A percentile compares a stretch with the other conserved stretches of the same genome.
Conservation (phyloP, 1,139 yeast species). For the Geotrichum citri-aurantii region DNA sequence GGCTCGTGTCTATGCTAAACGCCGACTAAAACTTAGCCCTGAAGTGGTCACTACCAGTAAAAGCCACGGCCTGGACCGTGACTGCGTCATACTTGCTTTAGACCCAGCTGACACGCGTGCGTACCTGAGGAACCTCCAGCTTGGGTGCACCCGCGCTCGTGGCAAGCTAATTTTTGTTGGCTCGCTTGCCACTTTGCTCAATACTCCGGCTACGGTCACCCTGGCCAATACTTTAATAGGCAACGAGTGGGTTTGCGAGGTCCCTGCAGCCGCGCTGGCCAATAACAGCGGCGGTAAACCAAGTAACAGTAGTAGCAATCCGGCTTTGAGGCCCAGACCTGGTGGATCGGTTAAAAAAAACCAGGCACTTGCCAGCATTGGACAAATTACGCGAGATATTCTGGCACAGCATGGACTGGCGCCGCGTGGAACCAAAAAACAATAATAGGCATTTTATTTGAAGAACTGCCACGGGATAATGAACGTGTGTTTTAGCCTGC, state of each 20-base stretch:
- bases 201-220: slow-evolving; percentile 43
- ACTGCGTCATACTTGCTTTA: slow-evolving; percentile 77
- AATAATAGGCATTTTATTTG: not conserved
- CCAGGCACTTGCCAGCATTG: not conserved
- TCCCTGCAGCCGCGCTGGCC: not conserved
- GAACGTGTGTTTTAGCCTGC: not conserved
- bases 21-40: not conserved
- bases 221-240: slow-evolving; percentile 19
- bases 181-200: slow-evolving; percentile 35
- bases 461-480: not conserved
- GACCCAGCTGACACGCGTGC: slow-evolving; percentile 62
- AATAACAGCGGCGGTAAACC: not conserved
- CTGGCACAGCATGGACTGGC: not conserved
- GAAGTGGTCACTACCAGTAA: not conserved
- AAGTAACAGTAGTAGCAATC: not conserved
- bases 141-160: slow-evolving; percentile 53
- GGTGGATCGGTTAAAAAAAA: not conserved
- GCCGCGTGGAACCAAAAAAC: not conserved
- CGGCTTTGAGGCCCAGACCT: not conserved
- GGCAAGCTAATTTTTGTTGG: slow-evolving; percentile 80
- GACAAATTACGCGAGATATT: not conserved
- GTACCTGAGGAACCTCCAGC: not conserved
- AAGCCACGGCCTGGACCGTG: slow-evolving; percentile 86
- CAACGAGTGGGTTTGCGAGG: slow-evolving; percentile 45
- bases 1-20: slow-evolving; percentile 37